Evolutionary conservation across 2,329 filamentous ascomycete genomes (phyloP).

Genomic region (Beauveria scarabaeidicola): DNA sequence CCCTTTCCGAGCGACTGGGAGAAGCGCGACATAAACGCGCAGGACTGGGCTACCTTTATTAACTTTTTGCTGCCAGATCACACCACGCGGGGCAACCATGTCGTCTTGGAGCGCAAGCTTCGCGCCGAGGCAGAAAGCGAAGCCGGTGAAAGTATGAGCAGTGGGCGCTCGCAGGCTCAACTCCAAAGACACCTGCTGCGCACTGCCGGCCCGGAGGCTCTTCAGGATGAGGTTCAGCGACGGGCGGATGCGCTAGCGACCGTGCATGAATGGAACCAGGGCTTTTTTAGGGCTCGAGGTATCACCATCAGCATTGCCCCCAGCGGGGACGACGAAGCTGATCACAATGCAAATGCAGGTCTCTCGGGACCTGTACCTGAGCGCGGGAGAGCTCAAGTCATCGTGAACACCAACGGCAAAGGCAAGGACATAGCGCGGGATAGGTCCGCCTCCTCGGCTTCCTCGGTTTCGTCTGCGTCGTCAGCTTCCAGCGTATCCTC

Average conservation of each 20-base stretch:
- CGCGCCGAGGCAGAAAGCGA: constrained; percentile 29
- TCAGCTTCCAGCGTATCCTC: constrained; percentile 29
- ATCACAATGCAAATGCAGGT: neutral
- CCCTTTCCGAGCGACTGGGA: constrained; percentile 33
- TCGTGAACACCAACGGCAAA: neutral
- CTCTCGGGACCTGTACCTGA: neutral
- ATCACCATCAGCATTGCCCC: constrained; percentile 32
- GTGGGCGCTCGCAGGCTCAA: constrained; percentile 23
- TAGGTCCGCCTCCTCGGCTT: constrained; percentile 26
- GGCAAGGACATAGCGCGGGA: constrained; percentile 22
- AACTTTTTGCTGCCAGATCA: constrained; percentile 47
- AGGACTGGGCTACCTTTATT: constrained; percentile 53
- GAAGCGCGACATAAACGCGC: constrained; percentile 35
- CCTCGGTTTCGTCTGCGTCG: constrained; percentile 26
- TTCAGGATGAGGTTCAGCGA: constrained; percentile 16
- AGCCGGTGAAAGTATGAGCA: constrained; percentile 18
- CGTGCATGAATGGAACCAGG: constrained; percentile 47
- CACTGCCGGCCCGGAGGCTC: constrained; percentile 11
- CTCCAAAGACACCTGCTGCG: constrained; percentile 33
- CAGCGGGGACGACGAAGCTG: neutral
- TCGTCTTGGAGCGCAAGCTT: constrained; percentile 41
- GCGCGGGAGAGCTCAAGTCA: neutral
- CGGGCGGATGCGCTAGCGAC: constrained; percentile 30
- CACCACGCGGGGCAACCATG: constrained; percentile 34
- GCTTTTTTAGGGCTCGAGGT: constrained; percentile 45